A percentile compares a stretch with the other conserved stretches of the same genome.
Conservation (phyloP, 805 yeast species). For the Ogataea pilisensis region DNA sequence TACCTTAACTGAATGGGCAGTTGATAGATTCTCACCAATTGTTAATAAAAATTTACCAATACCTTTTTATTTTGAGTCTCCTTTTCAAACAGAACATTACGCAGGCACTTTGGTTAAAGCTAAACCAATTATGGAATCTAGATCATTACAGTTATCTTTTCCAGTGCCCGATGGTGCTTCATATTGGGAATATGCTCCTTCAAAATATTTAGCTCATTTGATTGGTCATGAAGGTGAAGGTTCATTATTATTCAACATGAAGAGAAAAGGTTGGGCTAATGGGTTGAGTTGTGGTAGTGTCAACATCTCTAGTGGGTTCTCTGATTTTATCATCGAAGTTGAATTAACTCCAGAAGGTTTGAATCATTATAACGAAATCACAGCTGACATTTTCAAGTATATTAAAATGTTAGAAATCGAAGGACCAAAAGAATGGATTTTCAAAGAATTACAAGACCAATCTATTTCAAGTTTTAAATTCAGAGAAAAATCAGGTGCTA, state of each 20-base stretch:
- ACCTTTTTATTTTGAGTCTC: conserved; percentile 44
- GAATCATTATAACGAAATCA: conserved; percentile 55
- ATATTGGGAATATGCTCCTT: conserved; percentile 66
- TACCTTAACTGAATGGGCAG: conserved; percentile 67
- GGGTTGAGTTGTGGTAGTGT: conserved; percentile 71
- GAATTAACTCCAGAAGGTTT: conserved; percentile 77
- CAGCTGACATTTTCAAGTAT: conserved; percentile 65
- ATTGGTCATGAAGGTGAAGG: conserved; percentile 94
- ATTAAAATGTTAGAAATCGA: conserved; percentile 52
- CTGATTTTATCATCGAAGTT: conserved; percentile 62
- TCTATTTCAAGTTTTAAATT: conserved; percentile 71
- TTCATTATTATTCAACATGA: conserved; percentile 67
- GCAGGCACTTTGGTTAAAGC: conserved; percentile 55
- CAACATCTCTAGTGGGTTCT: conserved; percentile 61
- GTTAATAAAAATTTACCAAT: conserved; percentile 44
- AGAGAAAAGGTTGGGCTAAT: conserved; percentile 73
- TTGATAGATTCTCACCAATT: conserved; percentile 58
- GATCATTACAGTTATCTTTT: conserved; percentile 64
- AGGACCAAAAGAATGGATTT: conserved; percentile 75
- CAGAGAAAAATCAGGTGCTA: conserved; percentile 69
- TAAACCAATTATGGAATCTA: conserved; percentile 79
- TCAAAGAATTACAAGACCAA: conserved; percentile 68
- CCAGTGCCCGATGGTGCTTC: conserved; percentile 70
- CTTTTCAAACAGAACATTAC: conserved; percentile 45
- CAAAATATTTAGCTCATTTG: conserved; percentile 69